A percentile compares a stretch with the other conserved stretches of the same genome.
phyloP scores from a whole-genome alignment of 179 eudicot genomes.

The Camellia oleifera region DNA sequence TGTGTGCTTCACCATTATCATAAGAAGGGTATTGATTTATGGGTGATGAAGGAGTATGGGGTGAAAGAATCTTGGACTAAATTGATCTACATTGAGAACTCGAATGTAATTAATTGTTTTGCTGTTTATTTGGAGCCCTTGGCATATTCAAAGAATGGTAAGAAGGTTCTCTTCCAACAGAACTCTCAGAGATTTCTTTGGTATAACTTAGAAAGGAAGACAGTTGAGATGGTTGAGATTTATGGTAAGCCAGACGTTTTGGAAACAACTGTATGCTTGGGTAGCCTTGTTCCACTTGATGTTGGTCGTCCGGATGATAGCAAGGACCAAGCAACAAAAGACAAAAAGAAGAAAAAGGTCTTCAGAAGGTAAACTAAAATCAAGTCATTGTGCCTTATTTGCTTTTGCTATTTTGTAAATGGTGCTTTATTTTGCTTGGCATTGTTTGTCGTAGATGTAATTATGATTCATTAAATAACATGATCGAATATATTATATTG shows the following conservation, averaged over 20 bases:
- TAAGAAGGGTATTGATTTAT: slow-evolving; percentile 7
- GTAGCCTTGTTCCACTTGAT: neutral
- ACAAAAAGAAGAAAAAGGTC: neutral
- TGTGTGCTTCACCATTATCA: neutral
- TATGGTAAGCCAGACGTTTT: neutral
- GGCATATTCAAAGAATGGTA: slow-evolving; percentile 4
- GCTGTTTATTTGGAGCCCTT: neutral
- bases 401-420: neutral
- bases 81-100: slow-evolving; percentile 13
- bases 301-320: neutral
- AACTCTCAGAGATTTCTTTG: neutral
- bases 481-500: too few relatives aligned
- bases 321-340: neutral
- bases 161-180: neutral
- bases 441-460: too few relatives aligned
- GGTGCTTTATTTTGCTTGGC: too few relatives aligned
- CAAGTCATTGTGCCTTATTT: too few relatives aligned
- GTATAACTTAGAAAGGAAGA: neutral
- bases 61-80: slow-evolving; percentile 21
- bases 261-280: neutral
- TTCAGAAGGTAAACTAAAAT: neutral
- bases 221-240: neutral
- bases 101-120: neutral
- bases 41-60: slow-evolving; percentile 23
- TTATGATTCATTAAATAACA: too few relatives aligned